Percentiles rank a stretch among this genome's conserved stretches.
Conservation (phyloP, 2,329 filamentous ascomycete species). For the Ceratocystis albifundus region DNA sequence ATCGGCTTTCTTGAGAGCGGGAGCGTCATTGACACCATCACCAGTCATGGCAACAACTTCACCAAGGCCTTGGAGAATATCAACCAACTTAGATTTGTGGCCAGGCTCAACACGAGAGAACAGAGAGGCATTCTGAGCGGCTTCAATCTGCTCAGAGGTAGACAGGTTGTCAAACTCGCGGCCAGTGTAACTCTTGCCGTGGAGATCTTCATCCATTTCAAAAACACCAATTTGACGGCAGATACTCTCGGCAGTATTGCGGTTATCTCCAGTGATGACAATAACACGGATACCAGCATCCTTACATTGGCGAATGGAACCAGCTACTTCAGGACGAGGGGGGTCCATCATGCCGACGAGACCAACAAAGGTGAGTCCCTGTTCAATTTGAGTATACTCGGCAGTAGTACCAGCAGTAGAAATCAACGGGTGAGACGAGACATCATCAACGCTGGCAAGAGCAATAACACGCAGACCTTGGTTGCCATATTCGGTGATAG, state of each 20-base stretch:
- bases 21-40: conserved; percentile 96
- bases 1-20: conserved; percentile 94
- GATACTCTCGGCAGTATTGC: conserved; percentile 93
- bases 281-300: conserved; percentile 92
- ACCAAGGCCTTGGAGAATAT: conserved; percentile 81
- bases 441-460: conserved; percentile 69
- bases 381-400: conserved; percentile 79
- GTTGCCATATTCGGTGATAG: conserved; percentile 84
- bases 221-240: conserved; percentile 97
- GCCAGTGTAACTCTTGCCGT: conserved; percentile 88
- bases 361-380: conserved; percentile 86
- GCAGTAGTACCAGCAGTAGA: conserved; percentile 66
- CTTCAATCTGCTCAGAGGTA: conserved; percentile 66
- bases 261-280: conserved; percentile 96
- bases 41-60: conserved; percentile 99
- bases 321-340: conserved; percentile 79
- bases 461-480: conserved; percentile 89
- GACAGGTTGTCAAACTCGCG: conserved; percentile 84
- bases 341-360: conserved; percentile 95
- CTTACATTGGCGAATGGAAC: conserved; percentile 77
- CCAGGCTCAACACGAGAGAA: conserved; percentile 93
- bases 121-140: conserved; percentile 72
- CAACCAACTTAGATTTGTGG: conserved; percentile 96
- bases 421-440: conserved; percentile 57
- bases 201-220: conserved; percentile 64